Conservation (phyloP, 805 yeast species). For the Saturnispora diversa region DNA sequence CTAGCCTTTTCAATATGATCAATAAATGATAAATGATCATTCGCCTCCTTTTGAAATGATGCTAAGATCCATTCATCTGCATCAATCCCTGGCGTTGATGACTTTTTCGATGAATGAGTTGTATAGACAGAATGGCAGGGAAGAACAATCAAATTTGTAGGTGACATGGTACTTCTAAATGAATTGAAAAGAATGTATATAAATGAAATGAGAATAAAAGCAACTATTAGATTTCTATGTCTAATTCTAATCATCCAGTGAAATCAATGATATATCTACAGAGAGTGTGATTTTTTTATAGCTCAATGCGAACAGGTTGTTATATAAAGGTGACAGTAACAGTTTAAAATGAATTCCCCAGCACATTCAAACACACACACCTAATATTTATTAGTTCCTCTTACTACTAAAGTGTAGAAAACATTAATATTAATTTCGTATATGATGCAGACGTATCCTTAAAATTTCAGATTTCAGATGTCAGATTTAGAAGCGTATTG, state of each 20-base stretch:
- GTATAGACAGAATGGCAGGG: constrained; percentile 36
- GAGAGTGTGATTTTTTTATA: too few relatives aligned
- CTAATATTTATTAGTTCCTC: too few relatives aligned
- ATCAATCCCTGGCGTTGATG: constrained; percentile 32
- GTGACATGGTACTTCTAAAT: not conserved
- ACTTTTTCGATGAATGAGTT: not conserved
- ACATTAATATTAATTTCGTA: too few relatives aligned
- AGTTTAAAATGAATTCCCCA: too few relatives aligned
- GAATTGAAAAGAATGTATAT: not conserved
- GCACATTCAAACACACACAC: too few relatives aligned
- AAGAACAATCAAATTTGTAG: constrained; percentile 34
- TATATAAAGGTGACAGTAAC: too few relatives aligned
- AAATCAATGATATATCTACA: too few relatives aligned
- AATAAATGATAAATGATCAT: constrained; percentile 59
- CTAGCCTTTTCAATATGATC: constrained; percentile 49
- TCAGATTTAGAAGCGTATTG: too few relatives aligned
- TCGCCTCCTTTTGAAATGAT: constrained; percentile 58
- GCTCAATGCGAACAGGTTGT: too few relatives aligned
- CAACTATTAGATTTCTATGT: not conserved
- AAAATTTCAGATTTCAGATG: too few relatives aligned
- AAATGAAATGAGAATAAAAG: not conserved
- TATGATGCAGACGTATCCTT: too few relatives aligned
- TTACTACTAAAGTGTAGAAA: too few relatives aligned
- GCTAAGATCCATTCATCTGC: constrained; percentile 59
- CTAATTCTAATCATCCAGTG: not conserved